These are phyloP conservation scores for Colletotrichum noveboracense DNA, from an alignment of 2,329 filamentous ascomycete species.

Conservation along the genomic window DNA sequence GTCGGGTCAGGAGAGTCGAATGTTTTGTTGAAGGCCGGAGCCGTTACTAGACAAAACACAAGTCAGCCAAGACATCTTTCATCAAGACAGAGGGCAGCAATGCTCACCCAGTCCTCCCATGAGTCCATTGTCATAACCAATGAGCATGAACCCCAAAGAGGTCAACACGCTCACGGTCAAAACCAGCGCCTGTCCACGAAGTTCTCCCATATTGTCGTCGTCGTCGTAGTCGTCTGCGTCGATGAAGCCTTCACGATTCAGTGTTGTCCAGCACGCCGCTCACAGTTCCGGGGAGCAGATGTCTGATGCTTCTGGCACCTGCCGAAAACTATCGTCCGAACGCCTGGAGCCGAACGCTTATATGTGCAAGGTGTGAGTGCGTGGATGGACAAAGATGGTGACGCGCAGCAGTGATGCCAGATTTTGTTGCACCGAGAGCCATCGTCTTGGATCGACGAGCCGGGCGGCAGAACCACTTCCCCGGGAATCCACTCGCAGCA, in stretches of 20 bases:
- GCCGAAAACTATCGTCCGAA: neutral
- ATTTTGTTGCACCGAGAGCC: neutral
- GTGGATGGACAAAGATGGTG: neutral
- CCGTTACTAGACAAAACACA: constrained; percentile 36
- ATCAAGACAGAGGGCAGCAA: no score
- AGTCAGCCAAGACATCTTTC: neutral
- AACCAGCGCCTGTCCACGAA: constrained; percentile 40
- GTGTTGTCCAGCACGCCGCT: neutral
- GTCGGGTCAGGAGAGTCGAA: constrained; percentile 43
- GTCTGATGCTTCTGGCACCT: neutral
- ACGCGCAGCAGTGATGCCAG: neutral
- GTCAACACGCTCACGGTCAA: constrained; percentile 47
- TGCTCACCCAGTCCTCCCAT: constrained; percentile 41
- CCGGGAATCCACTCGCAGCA: constrained; percentile 4
- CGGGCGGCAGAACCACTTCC: neutral
- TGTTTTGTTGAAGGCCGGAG: constrained; percentile 41
- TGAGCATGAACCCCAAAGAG: constrained; percentile 52
- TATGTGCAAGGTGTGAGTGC: neutral
- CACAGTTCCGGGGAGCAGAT: neutral
- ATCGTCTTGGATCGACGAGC: neutral
- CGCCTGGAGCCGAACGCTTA: neutral
- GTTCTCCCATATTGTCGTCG: neutral
- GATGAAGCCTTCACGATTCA: neutral
- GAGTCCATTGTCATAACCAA: constrained; percentile 52
- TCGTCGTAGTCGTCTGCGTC: neutral